These are phyloP conservation scores for Aspergillus fumigatus DNA, from an alignment of 2,329 filamentous ascomycete species.

Conservation along the genomic window DNA sequence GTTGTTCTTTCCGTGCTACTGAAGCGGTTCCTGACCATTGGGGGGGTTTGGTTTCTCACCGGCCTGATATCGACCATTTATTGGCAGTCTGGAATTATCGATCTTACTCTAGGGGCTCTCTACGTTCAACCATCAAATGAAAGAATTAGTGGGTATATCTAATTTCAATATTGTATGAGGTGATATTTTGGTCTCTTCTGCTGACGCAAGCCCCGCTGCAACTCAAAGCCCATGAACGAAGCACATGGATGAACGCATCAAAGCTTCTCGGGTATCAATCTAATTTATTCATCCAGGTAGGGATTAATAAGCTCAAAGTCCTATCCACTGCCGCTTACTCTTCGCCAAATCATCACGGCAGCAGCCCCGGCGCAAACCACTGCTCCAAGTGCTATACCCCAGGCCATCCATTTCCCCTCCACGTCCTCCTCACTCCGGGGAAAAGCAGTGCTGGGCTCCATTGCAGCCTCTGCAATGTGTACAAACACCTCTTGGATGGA, in stretches of 20 bases:
- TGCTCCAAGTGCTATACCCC: conserved; percentile 81
- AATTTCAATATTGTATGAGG: not conserved
- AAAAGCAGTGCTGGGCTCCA: conserved; percentile 81
- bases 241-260: not conserved
- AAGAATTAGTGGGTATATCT: not conserved
- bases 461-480: conserved; percentile 82
- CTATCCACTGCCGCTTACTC: conserved; percentile 34
- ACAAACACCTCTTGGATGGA: conserved; percentile 95
- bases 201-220: not conserved
- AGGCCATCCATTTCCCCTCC: conserved; percentile 71
- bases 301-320: conserved; percentile 17
- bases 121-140: not conserved
- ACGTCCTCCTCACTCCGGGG: conserved; percentile 81
- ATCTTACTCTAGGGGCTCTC: not conserved
- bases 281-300: not conserved
- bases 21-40: not conserved
- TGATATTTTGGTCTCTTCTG: not conserved
- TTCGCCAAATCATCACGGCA: conserved; percentile 58
- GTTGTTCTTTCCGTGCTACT: not conserved
- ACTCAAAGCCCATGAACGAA: not conserved
- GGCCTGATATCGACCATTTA: too few relatives aligned
- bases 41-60: too few relatives aligned
- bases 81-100: not conserved
- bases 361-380: conserved; percentile 56
- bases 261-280: not conserved